Base-by-base conservation (phyloP, 1,139 yeast genomes). In the Tardiomyces digboiensis region DNA sequence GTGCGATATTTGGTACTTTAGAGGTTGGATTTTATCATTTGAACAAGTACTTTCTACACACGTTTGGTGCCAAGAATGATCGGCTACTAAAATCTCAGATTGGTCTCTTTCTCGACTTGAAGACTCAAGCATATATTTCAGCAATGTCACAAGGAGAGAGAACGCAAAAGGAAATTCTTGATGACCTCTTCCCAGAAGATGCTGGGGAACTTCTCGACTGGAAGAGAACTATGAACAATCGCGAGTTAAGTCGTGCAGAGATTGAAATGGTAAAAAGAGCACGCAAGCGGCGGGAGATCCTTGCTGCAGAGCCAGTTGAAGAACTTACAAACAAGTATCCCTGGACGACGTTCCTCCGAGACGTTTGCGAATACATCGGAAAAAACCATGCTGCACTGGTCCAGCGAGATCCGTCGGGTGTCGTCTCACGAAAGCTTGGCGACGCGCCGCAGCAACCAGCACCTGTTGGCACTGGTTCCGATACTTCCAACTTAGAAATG, bases 81-180 rank as follows among this genome's bases (percentile, higher is more conserved):
- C 81, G 85, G 53, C 68, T 91, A 40, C 67, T 86, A 48, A 88
- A 88, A 60, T 78, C 84, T 6, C 95, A 85, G 53, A 88, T 95
- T 0, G 79, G 77, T 2, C 65, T 91, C 44, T 87, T 74, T 55
- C 70, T 91, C 43, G 97, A 91, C 55, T 71, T 91, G 58, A 91
- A 91, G 60, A 91, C 98, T 0, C 98, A 91, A 63, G 96, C 96
- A 0, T 91, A 80, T 57, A 88, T 91, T 21, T 82, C 96, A 0
- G 95, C 95, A 0, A 66, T 89, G 50, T 86, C 82, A 54, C 80
- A 85, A 5, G 80, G 79, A 8, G 88, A 81, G 47, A 65, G 81
- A 49, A 72, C 86, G 2, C 73, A 79, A 53, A 74, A 73, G 48
- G 91, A 83, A 44, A 76, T 87, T 8, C 65, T 89, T 50, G 81